Evolutionary conservation across 2,329 filamentous ascomycete genomes (phyloP), one percentile per base, ranked within the genome.

Genomic region (Hypomyces rosellus): DNA sequence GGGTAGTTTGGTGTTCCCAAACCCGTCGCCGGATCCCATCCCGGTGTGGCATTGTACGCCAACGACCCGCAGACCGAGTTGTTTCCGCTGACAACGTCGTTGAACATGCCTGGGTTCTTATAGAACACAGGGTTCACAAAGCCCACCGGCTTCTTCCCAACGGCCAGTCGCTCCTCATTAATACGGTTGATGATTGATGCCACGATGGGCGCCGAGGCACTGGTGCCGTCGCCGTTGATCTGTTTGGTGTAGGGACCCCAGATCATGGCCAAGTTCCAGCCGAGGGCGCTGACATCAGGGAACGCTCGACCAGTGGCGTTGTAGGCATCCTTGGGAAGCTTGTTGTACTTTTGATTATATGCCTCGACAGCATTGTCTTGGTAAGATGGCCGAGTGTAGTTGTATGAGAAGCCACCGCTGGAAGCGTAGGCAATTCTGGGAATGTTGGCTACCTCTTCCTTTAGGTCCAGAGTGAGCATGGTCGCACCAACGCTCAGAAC

Each of bases 121-220:
- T 55, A 55, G 8, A 55, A 33, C 14, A 43, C 48, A 7, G 51
- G 48, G 39, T 53, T 53, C 3, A 51, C 34, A 42, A 72, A 73
- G 4, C 69, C 70, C 5, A 73, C 58, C 9, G 61, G 55, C 14
- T 62, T 59, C 60, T 72, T 73, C 22, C 69, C 69, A 9, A 50
- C 43, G 3, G 49, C 45, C 11, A 55, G 45, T 3, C 54, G 43
- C 43, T 54, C 54, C 12, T 53, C 48, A 41, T 57, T 58, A 39
- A 60, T 46, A 15, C 50, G 49, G 3, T 51, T 55, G 14, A 59
- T 43, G 30, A 60, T 47, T 5, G 53, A 46, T 4, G 52, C 54
- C 4, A 54, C 16, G 4, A 60, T 39, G n/a, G 57, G 58, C 11
- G 55, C 48, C 14, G 54, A 43, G 22, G 51, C 44, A 12, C 47